Percentiles rank a stretch among this genome's conserved stretches.
Evolutionary conservation across 306 rosid genomes (phyloP).

Genomic region (Quercus rubra): DNA sequence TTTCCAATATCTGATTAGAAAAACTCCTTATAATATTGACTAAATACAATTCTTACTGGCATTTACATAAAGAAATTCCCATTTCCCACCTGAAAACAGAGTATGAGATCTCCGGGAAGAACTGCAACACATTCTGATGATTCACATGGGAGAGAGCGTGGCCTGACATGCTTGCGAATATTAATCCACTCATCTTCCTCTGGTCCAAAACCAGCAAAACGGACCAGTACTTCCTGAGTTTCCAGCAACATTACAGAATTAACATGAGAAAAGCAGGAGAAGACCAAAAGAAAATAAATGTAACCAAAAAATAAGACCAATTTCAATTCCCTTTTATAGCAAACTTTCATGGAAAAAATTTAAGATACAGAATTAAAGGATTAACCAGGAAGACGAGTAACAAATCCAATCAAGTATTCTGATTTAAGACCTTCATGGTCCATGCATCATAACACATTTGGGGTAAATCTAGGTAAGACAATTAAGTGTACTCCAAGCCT

Average conservation of each 20-base stretch:
- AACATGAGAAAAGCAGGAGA: slow-evolving; percentile 7
- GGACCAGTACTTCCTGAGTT: slow-evolving; percentile 79
- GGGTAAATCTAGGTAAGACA: background rate
- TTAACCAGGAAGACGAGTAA: background rate
- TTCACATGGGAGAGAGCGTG: slow-evolving; percentile 95
- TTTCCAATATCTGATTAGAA: slow-evolving; percentile 18
- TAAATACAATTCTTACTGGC: slow-evolving; percentile 7
- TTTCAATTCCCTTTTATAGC: background rate
- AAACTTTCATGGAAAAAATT: background rate
- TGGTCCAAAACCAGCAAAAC: slow-evolving; percentile 92
- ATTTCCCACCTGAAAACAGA: slow-evolving; percentile 94
- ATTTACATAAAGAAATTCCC: slow-evolving; percentile 15
- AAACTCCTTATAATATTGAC: background rate
- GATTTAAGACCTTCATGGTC: background rate
- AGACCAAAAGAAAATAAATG: background rate
- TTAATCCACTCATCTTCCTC: slow-evolving; percentile 99
- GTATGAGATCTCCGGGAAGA: slow-evolving; percentile 94
- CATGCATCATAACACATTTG: background rate
- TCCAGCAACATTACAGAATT: slow-evolving; percentile 15
- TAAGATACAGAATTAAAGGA: background rate
- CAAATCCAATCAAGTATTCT: background rate
- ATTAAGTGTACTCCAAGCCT: background rate
- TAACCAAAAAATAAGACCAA: background rate
- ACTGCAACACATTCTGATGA: slow-evolving; percentile 97
- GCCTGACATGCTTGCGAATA: slow-evolving; percentile 75